Evolutionary conservation across 139 green algal genomes (phyloP), one percentile per base, ranked within the genome.

Genomic region (Nannochloris sp.): DNA sequence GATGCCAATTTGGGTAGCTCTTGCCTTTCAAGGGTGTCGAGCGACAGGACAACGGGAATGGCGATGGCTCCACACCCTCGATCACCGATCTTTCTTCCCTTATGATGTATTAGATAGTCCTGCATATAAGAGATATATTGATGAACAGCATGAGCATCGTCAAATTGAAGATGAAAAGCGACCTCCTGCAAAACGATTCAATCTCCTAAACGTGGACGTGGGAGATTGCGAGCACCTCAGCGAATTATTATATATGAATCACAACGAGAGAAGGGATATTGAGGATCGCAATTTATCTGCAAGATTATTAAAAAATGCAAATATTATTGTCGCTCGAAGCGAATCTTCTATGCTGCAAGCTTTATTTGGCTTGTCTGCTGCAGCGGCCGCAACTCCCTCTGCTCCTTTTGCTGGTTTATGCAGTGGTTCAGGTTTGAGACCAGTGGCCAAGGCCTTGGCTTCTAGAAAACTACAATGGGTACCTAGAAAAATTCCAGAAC

Each of bases 11-110:
- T 88, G 80, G 76, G 54, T 63, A 30, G 71, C 71, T 6, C 55
- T 79, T 4, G 47, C 58, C 12, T 72, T 45, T 29, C 55, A 51
- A 4, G 77, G 65, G 37, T 68, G 14, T 46, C 42, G 64, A 55
- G 42, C 78, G 3, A 59, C 63, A 9, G 83, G 83, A 0, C 81
- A 86, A 67, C 27, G 60, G 12, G 83, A 89, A 54, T 89, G 81
- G 83, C 70, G 73, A 1, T 82, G 80, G 78, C 44, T 81, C 39
- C 65, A 73, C 25, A 64, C 74, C 3, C 44, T 77, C 39, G 31
- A 61, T 31, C 44, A 48, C 9, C 34, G 19, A 15, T 54, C 59
- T 13, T 84, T 42, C 55, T 88, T 75, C 63, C 83, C 70, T 1
- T 63, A 47, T 38, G 81, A 89, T 65, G 68, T 58, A 39, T 78